Evolutionary conservation across 352 stramenopile genomes (phyloP).

Genomic region (Pythium pyrilobum): DNA sequence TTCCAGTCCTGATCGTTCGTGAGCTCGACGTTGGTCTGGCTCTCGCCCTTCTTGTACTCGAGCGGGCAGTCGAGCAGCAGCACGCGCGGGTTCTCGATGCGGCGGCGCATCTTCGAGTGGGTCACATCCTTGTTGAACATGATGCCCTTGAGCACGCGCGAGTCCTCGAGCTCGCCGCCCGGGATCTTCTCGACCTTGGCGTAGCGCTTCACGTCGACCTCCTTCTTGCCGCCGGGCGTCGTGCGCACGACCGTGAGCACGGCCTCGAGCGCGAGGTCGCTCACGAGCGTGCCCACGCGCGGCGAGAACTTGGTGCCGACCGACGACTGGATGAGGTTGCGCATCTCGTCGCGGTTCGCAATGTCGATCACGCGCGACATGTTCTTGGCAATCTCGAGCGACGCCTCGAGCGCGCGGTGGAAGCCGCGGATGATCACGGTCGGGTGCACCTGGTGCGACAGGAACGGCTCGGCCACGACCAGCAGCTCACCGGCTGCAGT

Average conservation of each 20-base stretch:
- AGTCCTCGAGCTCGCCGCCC: constrained; percentile 94
- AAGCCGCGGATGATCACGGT: constrained; percentile 98
- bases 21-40: constrained; percentile 97
- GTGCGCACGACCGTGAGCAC: constrained; percentile 93
- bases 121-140: constrained; percentile 99
- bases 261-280: constrained; percentile 96
- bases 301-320: constrained; percentile 99
- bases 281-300: constrained; percentile 95
- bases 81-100: constrained; percentile 98
- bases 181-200: constrained; percentile 99
- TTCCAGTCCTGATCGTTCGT: constrained; percentile 99
- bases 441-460: constrained; percentile 96
- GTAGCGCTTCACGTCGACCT: constrained; percentile 99
- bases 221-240: constrained; percentile 83
- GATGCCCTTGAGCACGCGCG: constrained; percentile 94
- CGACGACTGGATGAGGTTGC: constrained; percentile 94
- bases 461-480: constrained; percentile 95
- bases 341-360: constrained; percentile 93
- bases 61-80: constrained; percentile 98
- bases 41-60: constrained; percentile 99
- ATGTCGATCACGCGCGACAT: constrained; percentile 94
- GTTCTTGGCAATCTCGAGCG: constrained; percentile 92
- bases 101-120: constrained; percentile 98
- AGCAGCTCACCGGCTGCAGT: constrained; percentile 95
- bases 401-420: constrained; percentile 77